phyloP scores from a whole-genome alignment of 768 basidiomycete genomes.

The Trametes punicea region DNA sequence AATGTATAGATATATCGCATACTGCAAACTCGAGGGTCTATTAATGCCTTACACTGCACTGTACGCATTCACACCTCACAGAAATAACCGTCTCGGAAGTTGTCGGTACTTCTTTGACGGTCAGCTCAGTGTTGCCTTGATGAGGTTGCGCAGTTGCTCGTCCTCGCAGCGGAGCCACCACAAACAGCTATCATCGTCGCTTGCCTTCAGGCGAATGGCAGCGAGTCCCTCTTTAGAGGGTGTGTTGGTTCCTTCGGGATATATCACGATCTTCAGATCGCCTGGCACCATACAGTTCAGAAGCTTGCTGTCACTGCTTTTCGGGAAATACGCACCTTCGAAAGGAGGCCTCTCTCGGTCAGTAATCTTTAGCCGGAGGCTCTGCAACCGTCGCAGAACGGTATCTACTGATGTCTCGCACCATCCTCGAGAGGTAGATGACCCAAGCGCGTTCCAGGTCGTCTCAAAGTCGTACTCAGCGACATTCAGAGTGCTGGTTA shows the following conservation, averaged over 20 bases:
- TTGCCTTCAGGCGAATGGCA: constrained; percentile 55
- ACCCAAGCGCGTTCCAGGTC: constrained; percentile 54
- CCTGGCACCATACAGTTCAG: constrained; percentile 37
- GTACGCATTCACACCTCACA: too few species aligned
- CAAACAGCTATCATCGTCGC: constrained; percentile 64
- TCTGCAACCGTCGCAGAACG: constrained; percentile 53
- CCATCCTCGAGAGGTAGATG: constrained; percentile 57
- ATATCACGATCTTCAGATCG: constrained; percentile 60
- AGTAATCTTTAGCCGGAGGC: constrained; percentile 48
- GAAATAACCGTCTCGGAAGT: too few species aligned
- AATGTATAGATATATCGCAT: constrained; percentile 17
- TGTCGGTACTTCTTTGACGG: too few species aligned
- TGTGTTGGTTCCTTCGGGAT: constrained; percentile 19
- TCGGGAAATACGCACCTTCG: constrained; percentile 55
- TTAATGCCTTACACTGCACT: not conserved
- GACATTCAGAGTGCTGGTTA: constrained; percentile 12
- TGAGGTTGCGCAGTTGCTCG: constrained; percentile 36
- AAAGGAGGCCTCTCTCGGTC: constrained; percentile 56
- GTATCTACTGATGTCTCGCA: constrained; percentile 53
- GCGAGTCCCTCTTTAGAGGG: constrained; percentile 26
- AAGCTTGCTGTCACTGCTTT: not conserved
- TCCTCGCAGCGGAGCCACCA: constrained; percentile 66
- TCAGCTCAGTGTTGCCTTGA: constrained; percentile 37
- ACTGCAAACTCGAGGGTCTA: constrained; percentile 1
- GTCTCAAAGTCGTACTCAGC: constrained; percentile 45